A percentile compares a stretch with the other conserved stretches of the same genome.
phyloP scores from a whole-genome alignment of 495 filamentous ascomycete species.

The Penicillium silybi region DNA sequence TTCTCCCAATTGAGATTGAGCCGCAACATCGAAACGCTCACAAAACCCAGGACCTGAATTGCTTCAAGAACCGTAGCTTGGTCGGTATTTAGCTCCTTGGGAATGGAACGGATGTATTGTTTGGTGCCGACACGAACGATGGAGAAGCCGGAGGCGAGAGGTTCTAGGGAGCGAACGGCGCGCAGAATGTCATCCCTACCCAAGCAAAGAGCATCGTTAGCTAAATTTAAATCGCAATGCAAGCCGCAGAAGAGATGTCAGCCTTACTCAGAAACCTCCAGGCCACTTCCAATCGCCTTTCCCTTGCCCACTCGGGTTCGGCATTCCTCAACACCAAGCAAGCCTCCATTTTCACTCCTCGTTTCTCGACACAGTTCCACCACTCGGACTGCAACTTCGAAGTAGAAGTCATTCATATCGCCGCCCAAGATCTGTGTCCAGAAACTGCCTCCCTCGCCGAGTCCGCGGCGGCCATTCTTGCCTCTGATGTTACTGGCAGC shows the following conservation, averaged over 20 bases:
- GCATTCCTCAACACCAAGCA: slow-evolving; percentile 83
- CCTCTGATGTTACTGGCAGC: slow-evolving; percentile 63
- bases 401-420: slow-evolving; percentile 96
- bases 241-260: neutral
- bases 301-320: slow-evolving; percentile 66
- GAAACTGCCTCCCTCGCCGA: slow-evolving; percentile 57
- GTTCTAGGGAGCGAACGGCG: slow-evolving; percentile 81
- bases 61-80: slow-evolving; percentile 89
- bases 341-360: slow-evolving; percentile 83
- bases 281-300: slow-evolving; percentile 61
- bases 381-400: slow-evolving; percentile 88
- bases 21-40: slow-evolving; percentile 87
- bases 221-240: neutral
- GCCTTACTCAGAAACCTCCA: slow-evolving; percentile 65
- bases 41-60: slow-evolving; percentile 79
- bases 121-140: slow-evolving; percentile 76
- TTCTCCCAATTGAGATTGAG: slow-evolving; percentile 85
- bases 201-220: neutral
- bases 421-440: slow-evolving; percentile 91
- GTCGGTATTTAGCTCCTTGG: slow-evolving; percentile 94
- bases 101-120: slow-evolving; percentile 86
- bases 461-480: slow-evolving; percentile 41
- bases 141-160: slow-evolving; percentile 82
- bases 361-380: slow-evolving; percentile 91
- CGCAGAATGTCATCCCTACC: slow-evolving; percentile 83